A percentile compares a stretch with the other conserved stretches of the same genome.
Conservation (phyloP, 1,284 basidiomycete genomes). For the Acaromyces ingoldii region DNA sequence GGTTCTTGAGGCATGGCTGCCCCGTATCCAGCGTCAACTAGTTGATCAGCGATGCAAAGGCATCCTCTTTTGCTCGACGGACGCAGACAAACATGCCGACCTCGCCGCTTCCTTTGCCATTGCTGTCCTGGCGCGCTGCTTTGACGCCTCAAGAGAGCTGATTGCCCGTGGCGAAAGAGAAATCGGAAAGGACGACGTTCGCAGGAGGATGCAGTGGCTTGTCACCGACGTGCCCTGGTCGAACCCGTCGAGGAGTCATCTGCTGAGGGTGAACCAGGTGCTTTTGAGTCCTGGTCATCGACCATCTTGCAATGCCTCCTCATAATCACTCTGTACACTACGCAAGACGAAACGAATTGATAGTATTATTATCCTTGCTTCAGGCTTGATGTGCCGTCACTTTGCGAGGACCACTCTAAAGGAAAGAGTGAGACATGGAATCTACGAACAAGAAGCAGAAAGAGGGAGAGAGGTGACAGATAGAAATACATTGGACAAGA, state of each 20-base stretch:
- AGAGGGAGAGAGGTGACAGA: too few species aligned
- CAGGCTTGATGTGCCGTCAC: too few species aligned
- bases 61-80: background rate
- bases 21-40: conserved; percentile 1
- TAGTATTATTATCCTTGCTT: too few species aligned
- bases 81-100: conserved; percentile 13
- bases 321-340: too few species aligned
- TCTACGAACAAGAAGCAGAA: too few species aligned
- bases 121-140: conserved; percentile 21
- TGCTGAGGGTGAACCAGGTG: conserved; percentile 73
- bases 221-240: conserved; percentile 65
- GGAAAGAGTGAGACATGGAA: too few species aligned
- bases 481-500: too few species aligned
- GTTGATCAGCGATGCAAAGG: background rate
- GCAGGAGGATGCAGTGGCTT: conserved; percentile 72
- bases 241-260: conserved; percentile 68
- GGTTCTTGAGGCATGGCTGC: conserved; percentile 5
- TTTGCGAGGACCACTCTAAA: too few species aligned
- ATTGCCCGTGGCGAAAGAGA: conserved; percentile 8
- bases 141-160: conserved; percentile 40
- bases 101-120: conserved; percentile 20
- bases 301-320: too few species aligned
- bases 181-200: conserved; percentile 60
- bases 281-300: too few species aligned
- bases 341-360: too few species aligned